Evolutionary conservation across 2,329 filamentous ascomycete species (phyloP), one percentile per base, ranked within the genome.

Genomic region (Falciphora oryzae): DNA sequence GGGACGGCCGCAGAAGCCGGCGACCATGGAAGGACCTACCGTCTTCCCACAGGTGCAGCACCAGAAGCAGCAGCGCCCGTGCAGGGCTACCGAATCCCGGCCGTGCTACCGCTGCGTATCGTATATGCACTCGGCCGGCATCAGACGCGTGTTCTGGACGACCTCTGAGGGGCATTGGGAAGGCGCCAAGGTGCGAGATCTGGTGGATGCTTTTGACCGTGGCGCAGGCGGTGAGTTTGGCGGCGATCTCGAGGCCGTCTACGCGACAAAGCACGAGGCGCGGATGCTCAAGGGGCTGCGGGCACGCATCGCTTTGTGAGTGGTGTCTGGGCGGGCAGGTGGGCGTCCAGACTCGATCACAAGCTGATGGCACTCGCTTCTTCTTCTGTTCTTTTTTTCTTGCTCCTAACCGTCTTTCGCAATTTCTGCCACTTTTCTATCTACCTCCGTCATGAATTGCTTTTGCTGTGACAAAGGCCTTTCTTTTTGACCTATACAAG

Each of bases 61-160:
- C 50, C 18, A 56, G 18, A 8, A 13, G 53, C 53, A 27, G 32
- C 31, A 57, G 50, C 11, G 62, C 66, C n/a, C n/a, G 56, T 11
- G 29, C 53, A 50, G 38, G 31, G 69, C 77, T 18, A 72, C 73
- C 32, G 73, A 76, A 8, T 83, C 80, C 6, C 75, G 78, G 6
- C 81, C 81, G 0, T 84, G 82, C 71, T 84, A 85, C 68, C 75
- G 80, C 3, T 85, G 81, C 68, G 77, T 83, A 22, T 72, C 73
- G 3, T 81, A 81, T 69, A 83, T 84, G 81, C 74, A 82, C 65
- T 77, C 77, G 3, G 79, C 79, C 1, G 81, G 81, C 16, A 81
- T 84, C 69, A 81, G 80, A 68, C 76, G 81, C 16, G 80, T 83
- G 0, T 83, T 82, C 69, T 84, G 80, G 82, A 83, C 81, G 1